Evolutionary conservation across 345 rosid species (phyloP).

Genomic region (Angophora floribunda): DNA sequence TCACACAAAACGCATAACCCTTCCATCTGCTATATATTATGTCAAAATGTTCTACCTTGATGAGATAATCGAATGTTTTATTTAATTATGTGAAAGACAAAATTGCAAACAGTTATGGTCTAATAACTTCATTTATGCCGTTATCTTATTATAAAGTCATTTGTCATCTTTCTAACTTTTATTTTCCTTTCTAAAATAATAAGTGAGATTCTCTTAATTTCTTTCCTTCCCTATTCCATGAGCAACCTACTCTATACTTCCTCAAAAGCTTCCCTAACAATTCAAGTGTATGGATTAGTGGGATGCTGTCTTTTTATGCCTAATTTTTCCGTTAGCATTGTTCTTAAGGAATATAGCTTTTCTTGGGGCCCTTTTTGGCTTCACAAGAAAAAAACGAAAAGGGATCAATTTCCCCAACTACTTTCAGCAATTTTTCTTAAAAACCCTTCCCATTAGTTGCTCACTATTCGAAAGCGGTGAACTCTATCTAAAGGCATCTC

Average conservation of each 20-base stretch:
- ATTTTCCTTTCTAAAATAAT: background rate
- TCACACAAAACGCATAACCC: background rate
- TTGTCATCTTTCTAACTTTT: background rate
- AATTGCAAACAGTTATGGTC: background rate
- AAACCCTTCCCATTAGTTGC: background rate
- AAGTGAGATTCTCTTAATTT: background rate
- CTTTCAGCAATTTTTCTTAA: background rate
- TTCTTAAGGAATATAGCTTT: background rate
- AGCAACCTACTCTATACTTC: background rate
- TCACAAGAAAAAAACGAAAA: background rate
- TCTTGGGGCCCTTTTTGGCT: background rate
- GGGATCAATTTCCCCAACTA: background rate
- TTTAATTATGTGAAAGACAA: background rate
- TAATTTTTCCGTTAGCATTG: background rate
- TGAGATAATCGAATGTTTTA: background rate
- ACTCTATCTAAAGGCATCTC: background rate
- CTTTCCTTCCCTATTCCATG: background rate
- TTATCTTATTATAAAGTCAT: background rate
- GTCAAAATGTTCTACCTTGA: background rate
- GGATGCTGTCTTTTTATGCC: background rate
- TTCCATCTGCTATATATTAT: background rate
- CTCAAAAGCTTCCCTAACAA: background rate
- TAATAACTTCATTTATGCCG: background rate
- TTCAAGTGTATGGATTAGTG: background rate
- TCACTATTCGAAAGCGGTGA: background rate